Evolutionary conservation across 805 yeast species (phyloP).

Genomic region (Candida adriatica): DNA sequence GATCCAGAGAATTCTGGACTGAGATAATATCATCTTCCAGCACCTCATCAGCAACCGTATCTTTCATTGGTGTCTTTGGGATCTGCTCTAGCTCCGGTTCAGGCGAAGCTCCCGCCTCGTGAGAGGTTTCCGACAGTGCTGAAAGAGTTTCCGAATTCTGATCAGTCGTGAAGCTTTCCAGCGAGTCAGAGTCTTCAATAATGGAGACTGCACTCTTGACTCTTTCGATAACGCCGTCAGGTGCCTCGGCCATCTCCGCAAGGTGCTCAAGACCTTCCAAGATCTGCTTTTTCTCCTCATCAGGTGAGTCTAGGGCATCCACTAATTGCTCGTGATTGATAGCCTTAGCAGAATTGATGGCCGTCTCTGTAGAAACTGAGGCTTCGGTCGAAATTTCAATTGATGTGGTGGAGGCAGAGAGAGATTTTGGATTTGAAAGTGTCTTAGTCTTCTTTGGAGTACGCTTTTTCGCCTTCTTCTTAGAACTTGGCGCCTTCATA

Average conservation of each 20-base stretch:
- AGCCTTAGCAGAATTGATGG: too few species aligned
- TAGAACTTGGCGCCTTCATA: too few species aligned
- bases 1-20: too few species aligned
- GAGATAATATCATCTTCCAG: constrained; percentile 2
- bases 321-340: too few species aligned
- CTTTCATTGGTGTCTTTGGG: constrained; percentile 2
- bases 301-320: too few species aligned
- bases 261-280: constrained; percentile 4
- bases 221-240: constrained; percentile 1
- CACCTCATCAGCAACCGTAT: neutral
- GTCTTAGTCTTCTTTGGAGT: constrained; percentile 7
- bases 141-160: neutral
- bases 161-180: neutral
- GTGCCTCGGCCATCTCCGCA: constrained; percentile 2
- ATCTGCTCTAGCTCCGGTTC: constrained; percentile 4
- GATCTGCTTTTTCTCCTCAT: constrained; percentile 1
- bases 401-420: too few species aligned
- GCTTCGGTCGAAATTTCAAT: too few species aligned
- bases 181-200: neutral
- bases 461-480: constrained; percentile 5
- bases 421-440: too few species aligned
- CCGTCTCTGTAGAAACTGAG: too few species aligned
- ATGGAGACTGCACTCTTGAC: neutral
- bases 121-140: neutral
- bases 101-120: constrained; percentile 2